These are phyloP conservation scores for Colletotrichum costaricense DNA, from an alignment of 2,329 filamentous ascomycete genomes.

Conservation along the genomic window DNA sequence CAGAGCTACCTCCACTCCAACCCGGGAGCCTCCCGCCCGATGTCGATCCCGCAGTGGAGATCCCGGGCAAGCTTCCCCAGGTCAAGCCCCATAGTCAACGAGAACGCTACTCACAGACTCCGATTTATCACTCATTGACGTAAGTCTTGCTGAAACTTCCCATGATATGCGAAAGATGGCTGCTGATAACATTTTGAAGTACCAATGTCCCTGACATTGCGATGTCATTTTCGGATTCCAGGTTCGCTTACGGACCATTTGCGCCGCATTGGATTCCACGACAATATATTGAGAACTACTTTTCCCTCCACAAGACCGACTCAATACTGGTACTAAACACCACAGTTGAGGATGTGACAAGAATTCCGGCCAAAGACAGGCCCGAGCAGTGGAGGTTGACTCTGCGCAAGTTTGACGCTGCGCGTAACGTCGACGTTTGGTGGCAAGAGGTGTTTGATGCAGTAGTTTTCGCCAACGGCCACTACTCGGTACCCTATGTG, in stretches of 20 bases:
- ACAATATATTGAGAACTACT: slow-evolving; percentile 68
- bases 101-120: slow-evolving; percentile 59
- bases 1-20: slow-evolving; percentile 44
- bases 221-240: slow-evolving; percentile 65
- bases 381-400: slow-evolving; percentile 57
- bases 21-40: slow-evolving; percentile 58
- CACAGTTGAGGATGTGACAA: slow-evolving; percentile 61
- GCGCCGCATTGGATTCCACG: slow-evolving; percentile 65
- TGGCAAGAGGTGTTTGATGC: slow-evolving; percentile 64
- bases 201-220: slow-evolving; percentile 68
- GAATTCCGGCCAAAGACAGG: slow-evolving; percentile 37
- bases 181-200: slow-evolving; percentile 39
- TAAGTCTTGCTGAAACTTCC: slow-evolving; percentile 41
- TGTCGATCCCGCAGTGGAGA: slow-evolving; percentile 56
- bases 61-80: slow-evolving; percentile 55
- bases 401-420: slow-evolving; percentile 57
- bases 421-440: slow-evolving; percentile 60
- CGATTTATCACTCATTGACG: slow-evolving; percentile 64
- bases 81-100: slow-evolving; percentile 53
- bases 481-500: slow-evolving; percentile 59
- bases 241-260: slow-evolving; percentile 67
- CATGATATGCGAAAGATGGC: too few relatives aligned
- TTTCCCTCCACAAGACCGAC: slow-evolving; percentile 61
- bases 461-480: slow-evolving; percentile 55
- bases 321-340: slow-evolving; percentile 59